Percentiles rank a stretch among this genome's conserved stretches.
Conservation (phyloP, 768 basidiomycete species). For the Tylopilus vinaceipallidus region DNA sequence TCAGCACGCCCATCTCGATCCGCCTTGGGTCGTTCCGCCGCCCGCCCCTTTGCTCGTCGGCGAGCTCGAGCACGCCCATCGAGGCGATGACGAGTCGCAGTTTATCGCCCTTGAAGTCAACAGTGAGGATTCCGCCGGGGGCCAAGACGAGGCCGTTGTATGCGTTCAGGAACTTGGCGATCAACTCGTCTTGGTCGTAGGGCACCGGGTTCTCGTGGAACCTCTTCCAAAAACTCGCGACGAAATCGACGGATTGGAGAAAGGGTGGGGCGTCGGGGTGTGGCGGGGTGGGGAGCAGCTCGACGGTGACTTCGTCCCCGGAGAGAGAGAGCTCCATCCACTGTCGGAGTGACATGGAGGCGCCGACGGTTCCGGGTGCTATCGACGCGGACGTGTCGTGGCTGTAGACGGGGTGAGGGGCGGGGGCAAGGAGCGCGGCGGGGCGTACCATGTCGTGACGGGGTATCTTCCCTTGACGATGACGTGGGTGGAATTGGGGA, state of each 20-base stretch:
- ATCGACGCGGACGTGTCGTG: slow-evolving; percentile 79
- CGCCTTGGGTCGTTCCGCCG: slow-evolving; percentile 30
- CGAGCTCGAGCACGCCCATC: slow-evolving; percentile 57
- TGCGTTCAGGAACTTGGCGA: slow-evolving; percentile 66
- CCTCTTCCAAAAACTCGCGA: slow-evolving; percentile 62
- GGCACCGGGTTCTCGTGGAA: slow-evolving; percentile 57
- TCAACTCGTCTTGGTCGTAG: slow-evolving; percentile 90
- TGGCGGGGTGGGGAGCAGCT: slow-evolving; percentile 48
- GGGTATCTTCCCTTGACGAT: slow-evolving; percentile 70
- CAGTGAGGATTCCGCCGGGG: slow-evolving; percentile 66
- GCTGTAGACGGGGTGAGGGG: slow-evolving; percentile 42
- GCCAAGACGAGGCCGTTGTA: slow-evolving; percentile 73
- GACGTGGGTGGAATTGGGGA: slow-evolving; percentile 69
- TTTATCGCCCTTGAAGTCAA: slow-evolving; percentile 87
- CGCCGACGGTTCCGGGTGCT: slow-evolving; percentile 67
- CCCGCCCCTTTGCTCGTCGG: slow-evolving; percentile 56
- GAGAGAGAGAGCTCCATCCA: slow-evolving; percentile 84
- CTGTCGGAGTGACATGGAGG: slow-evolving; percentile 74
- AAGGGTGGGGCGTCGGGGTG: slow-evolving; percentile 58
- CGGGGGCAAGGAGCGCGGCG: not conserved
- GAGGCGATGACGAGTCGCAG: slow-evolving; percentile 69
- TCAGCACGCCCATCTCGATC: slow-evolving; percentile 66
- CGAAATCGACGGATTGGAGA: slow-evolving; percentile 77
- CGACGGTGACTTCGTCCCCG: slow-evolving; percentile 75
- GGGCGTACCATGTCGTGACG: slow-evolving; percentile 66